These are phyloP conservation scores for Leccinum imitatum DNA, from an alignment of 768 basidiomycete species.

Conservation along the genomic window DNA sequence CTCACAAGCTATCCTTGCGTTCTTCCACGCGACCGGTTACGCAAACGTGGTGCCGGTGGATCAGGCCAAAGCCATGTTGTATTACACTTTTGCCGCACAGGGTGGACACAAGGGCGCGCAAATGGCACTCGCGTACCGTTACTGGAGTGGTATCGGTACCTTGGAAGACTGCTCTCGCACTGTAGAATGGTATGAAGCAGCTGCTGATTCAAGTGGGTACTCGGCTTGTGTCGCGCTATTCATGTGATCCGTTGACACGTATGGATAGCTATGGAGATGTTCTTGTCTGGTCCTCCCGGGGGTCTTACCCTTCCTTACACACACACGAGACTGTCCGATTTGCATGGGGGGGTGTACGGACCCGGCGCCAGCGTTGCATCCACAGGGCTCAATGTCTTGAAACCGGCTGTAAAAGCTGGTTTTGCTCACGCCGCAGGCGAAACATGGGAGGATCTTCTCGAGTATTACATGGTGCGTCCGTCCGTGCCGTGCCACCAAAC, in stretches of 20 bases:
- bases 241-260: conserved; percentile 1
- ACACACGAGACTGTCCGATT: conserved; percentile 80
- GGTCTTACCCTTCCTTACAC: conserved; percentile 84
- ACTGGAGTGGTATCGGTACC: conserved; percentile 95
- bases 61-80: conserved; percentile 82
- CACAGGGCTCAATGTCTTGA: conserved; percentile 68
- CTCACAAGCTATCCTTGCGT: conserved; percentile 82
- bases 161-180: conserved; percentile 83
- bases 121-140: conserved; percentile 91
- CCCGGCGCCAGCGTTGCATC: conserved; percentile 93
- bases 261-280: conserved; percentile 70
- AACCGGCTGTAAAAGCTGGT: conserved; percentile 82
- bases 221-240: conserved; percentile 24
- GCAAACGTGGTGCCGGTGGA: conserved; percentile 58
- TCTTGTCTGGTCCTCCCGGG: conserved; percentile 85
- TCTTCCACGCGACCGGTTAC: conserved; percentile 89
- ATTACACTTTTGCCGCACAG: conserved; percentile 93
- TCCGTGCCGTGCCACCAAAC: neutral
- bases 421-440: conserved; percentile 84
- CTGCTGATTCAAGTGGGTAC: conserved; percentile 75
- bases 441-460: conserved; percentile 90
- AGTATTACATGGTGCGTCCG: conserved; percentile 77
- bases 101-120: conserved; percentile 84
- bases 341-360: conserved; percentile 91
- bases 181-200: conserved; percentile 84